These are phyloP conservation scores for Purshia tridentata DNA, from an alignment of 306 rosid species.

Conservation along the genomic window DNA sequence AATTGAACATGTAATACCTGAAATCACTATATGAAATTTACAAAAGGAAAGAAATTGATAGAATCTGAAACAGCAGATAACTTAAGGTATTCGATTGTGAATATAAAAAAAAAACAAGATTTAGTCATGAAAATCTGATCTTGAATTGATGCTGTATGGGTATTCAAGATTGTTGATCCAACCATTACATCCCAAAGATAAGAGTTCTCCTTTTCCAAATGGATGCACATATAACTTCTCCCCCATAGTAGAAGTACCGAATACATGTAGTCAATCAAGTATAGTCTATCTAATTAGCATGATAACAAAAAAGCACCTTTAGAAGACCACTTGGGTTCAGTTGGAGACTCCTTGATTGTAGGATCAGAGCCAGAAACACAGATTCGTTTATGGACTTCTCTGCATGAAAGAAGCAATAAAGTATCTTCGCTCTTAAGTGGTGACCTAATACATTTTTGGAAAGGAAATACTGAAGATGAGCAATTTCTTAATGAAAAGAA, in stretches of 20 bases:
- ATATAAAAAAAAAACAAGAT: not conserved
- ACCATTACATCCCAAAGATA: not conserved
- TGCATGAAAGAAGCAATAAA: conserved; percentile 33
- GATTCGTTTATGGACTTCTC: conserved; percentile 59
- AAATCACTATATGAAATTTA: conserved; percentile 4
- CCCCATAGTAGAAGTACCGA: not conserved
- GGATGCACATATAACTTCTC: not conserved
- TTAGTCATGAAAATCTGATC: not conserved
- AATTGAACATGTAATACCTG: conserved; percentile 4
- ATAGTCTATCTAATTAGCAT: not conserved
- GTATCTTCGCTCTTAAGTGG: not conserved
- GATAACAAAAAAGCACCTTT: conserved; percentile 40
- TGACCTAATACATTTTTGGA: not conserved
- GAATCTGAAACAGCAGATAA: conserved; percentile 1
- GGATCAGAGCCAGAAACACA: conserved; percentile 77
- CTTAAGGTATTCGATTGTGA: not conserved
- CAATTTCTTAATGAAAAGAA: conserved; percentile 12
- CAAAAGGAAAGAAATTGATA: not conserved
- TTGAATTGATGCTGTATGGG: not conserved
- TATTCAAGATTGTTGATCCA: not conserved
- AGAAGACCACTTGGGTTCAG: conserved; percentile 97
- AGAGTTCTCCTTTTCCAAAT: not conserved
- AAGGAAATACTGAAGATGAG: not conserved
- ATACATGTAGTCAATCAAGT: not conserved
- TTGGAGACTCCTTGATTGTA: conserved; percentile 71